These are phyloP conservation scores for Nymphaea thermarum DNA, from an alignment of 164 flowering plant genomes.

Conservation along the genomic window DNA sequence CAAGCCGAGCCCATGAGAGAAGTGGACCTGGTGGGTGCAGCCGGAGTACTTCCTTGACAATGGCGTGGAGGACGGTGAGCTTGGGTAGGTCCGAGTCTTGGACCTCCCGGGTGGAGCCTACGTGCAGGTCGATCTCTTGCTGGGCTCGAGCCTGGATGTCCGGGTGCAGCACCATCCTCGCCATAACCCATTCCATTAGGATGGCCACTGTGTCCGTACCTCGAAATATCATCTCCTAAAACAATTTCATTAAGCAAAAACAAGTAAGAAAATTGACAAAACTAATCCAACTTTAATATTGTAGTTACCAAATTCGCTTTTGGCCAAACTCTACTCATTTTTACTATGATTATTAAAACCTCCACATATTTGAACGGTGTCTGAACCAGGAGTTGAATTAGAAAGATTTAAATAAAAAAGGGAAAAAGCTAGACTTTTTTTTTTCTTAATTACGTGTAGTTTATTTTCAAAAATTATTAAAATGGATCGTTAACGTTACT, in stretches of 20 bases:
- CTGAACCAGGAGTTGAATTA: neutral
- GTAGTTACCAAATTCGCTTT: no score
- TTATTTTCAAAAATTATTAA: no score
- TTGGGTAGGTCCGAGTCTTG: slow-evolving; percentile 46
- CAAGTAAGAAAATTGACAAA: neutral
- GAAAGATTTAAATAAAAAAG: neutral
- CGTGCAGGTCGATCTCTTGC: slow-evolving; percentile 33
- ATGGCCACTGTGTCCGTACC: slow-evolving; percentile 76
- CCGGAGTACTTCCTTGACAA: slow-evolving; percentile 66
- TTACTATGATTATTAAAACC: no score
- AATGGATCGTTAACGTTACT: neutral
- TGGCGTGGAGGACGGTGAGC: slow-evolving; percentile 57
- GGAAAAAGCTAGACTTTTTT: no score
- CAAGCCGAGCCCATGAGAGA: slow-evolving; percentile 83
- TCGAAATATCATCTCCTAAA: slow-evolving; percentile 68
- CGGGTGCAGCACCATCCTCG: slow-evolving; percentile 60
- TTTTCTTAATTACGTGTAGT: no score
- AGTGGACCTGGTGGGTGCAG: slow-evolving; percentile 86
- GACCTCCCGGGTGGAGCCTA: slow-evolving; percentile 32
- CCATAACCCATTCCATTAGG: slow-evolving; percentile 72
- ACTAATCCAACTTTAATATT: neutral
- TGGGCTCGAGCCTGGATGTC: slow-evolving; percentile 59
- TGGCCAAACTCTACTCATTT: no score
- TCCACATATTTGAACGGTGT: no score
- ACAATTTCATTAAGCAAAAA: neutral